Evolutionary conservation across 2,329 filamentous ascomycete species (phyloP).

Genomic region (Alternaria gaisen): DNA sequence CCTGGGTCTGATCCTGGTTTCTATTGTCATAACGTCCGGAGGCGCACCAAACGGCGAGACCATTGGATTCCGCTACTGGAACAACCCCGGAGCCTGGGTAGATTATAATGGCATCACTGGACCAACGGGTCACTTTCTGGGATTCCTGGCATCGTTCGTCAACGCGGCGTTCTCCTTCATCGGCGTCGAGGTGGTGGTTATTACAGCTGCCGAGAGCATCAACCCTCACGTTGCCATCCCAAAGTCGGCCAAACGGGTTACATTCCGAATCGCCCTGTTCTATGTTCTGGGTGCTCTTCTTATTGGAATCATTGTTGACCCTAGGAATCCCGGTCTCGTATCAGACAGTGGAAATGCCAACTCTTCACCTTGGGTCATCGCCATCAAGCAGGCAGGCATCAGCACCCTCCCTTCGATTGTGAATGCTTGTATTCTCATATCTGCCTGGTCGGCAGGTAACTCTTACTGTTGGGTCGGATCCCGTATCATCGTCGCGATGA

Average conservation of each 20-base stretch:
- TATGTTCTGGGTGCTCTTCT: slow-evolving; percentile 59
- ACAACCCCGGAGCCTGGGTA: slow-evolving; percentile 70
- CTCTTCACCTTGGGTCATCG: slow-evolving; percentile 64
- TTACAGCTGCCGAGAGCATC: slow-evolving; percentile 71
- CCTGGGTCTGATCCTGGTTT: slow-evolving; percentile 33
- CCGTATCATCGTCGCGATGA: slow-evolving; percentile 36
- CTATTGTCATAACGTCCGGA: slow-evolving; percentile 35
- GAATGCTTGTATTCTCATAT: slow-evolving; percentile 37
- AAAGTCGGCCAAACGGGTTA: slow-evolving; percentile 59
- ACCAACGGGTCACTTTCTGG: slow-evolving; percentile 59
- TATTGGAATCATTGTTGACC: slow-evolving; percentile 66
- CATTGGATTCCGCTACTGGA: slow-evolving; percentile 74
- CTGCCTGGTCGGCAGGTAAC: slow-evolving; percentile 39
- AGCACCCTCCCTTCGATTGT: slow-evolving; percentile 41
- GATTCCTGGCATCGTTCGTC: slow-evolving; percentile 63
- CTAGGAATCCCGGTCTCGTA: slow-evolving; percentile 50
- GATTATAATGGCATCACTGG: slow-evolving; percentile 68
- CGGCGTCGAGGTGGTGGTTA: slow-evolving; percentile 64
- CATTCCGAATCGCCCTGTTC: slow-evolving; percentile 57
- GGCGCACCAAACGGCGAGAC: slow-evolving; percentile 65
- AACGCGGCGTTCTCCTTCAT: slow-evolving; percentile 53
- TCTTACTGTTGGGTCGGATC: slow-evolving; percentile 38
- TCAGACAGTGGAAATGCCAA: slow-evolving; percentile 46
- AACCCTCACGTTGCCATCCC: slow-evolving; percentile 72
- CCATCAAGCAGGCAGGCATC: slow-evolving; percentile 58